Evolutionary conservation across 768 basidiomycete genomes (phyloP).

Genomic region (Calvatia gigantea): DNA sequence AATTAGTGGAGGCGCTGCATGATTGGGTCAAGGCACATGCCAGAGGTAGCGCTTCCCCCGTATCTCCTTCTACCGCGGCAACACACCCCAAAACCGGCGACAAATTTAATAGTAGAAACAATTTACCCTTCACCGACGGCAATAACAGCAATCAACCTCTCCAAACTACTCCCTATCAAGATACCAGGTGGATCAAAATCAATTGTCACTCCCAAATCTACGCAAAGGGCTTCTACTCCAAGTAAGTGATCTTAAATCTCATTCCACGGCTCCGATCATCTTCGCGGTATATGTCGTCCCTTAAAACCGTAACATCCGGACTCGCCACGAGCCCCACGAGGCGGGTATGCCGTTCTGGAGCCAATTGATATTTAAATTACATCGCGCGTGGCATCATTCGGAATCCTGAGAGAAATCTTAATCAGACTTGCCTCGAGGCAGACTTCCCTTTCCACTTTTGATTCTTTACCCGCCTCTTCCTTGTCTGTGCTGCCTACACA

Average conservation of each 20-base stretch:
- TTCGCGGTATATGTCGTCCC: neutral
- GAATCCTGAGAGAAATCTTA: constrained; percentile 10
- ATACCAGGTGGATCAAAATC: constrained; percentile 28
- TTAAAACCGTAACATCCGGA: neutral
- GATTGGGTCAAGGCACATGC: constrained; percentile 52
- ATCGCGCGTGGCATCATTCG: constrained; percentile 5
- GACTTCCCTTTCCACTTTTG: constrained; percentile 7
- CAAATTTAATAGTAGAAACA: constrained; percentile 22
- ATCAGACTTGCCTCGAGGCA: constrained; percentile 13
- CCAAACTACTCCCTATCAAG: neutral
- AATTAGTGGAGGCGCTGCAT: constrained; percentile 62
- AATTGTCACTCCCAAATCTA: constrained; percentile 70
- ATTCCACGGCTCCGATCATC: neutral
- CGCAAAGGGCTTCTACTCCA: constrained; percentile 72
- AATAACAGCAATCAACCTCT: neutral
- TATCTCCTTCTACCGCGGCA: constrained; percentile 7
- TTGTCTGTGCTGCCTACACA: constrained; percentile 9
- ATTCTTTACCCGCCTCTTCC: constrained; percentile 1
- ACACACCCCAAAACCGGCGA: constrained; percentile 13
- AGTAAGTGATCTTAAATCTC: constrained; percentile 42
- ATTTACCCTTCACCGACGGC: neutral
- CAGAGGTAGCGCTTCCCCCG: constrained; percentile 11
- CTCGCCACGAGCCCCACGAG: neutral
- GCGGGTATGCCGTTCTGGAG: neutral
- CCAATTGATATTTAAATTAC: neutral